These are phyloP conservation scores for Rubus parviflorus DNA, from an alignment of 306 rosid genomes.

Conservation along the genomic window DNA sequence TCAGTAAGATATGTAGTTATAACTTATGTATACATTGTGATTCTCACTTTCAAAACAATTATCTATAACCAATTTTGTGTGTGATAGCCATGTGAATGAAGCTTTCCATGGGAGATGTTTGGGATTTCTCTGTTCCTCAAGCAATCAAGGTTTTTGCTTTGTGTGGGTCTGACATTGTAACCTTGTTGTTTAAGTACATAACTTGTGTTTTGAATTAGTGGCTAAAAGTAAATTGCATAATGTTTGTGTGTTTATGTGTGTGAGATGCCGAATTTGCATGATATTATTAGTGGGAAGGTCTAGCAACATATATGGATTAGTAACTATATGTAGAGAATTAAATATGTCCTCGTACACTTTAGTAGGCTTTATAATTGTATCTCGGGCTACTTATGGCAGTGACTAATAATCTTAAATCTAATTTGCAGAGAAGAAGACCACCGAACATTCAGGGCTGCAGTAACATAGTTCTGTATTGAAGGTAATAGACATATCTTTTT, in stretches of 20 bases:
- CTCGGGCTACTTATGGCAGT: background rate
- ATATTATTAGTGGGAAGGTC: background rate
- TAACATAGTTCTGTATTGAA: constrained; percentile 3
- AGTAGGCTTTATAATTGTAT: background rate
- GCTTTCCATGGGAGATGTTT: background rate
- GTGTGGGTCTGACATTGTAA: background rate
- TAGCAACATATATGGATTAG: background rate
- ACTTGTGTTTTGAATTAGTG: background rate
- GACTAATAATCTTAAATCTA: background rate
- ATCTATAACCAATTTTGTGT: background rate
- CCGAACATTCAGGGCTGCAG: constrained; percentile 6
- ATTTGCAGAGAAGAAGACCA: constrained; percentile 9
- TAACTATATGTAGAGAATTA: background rate
- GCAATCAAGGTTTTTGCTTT: background rate
- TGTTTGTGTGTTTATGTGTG: background rate
- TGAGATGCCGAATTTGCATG: background rate
- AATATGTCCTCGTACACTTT: background rate
- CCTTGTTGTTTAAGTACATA: background rate
- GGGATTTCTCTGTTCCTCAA: background rate
- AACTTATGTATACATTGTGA: background rate
- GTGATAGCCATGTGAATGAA: too few species aligned
- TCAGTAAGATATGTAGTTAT: background rate
- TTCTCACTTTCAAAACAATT: background rate
- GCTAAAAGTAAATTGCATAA: background rate
- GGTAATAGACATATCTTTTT: constrained; percentile 1